phyloP scores from a whole-genome alignment of 345 rosid species.

The Linum usitatissimum region DNA sequence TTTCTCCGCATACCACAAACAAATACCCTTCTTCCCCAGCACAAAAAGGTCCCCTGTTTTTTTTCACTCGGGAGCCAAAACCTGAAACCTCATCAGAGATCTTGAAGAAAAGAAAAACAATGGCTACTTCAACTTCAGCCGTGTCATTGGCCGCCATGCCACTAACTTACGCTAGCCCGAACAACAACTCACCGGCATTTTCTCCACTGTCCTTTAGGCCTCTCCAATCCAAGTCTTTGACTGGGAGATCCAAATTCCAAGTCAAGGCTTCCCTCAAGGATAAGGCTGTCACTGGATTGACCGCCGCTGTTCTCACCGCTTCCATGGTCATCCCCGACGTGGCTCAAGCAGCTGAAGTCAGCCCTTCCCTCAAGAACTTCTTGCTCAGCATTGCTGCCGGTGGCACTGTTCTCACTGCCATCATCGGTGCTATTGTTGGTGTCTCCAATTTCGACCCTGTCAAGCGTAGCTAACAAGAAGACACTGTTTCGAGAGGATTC shows the following conservation, averaged over 20 bases:
- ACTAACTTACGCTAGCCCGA: slow-evolving; percentile 33
- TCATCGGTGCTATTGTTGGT: slow-evolving; percentile 62
- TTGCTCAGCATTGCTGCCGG: slow-evolving; percentile 81
- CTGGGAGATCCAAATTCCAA: slow-evolving; percentile 19
- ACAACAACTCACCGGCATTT: slow-evolving; percentile 32
- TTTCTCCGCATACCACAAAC: slow-evolving; percentile 1
- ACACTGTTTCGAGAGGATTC: not conserved
- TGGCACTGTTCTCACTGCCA: slow-evolving; percentile 43
- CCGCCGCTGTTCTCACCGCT: slow-evolving; percentile 65
- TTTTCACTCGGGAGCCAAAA: not conserved
- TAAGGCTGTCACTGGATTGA: slow-evolving; percentile 58
- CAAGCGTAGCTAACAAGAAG: slow-evolving; percentile 40
- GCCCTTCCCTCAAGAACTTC: slow-evolving; percentile 90
- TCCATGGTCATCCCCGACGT: slow-evolving; percentile 69
- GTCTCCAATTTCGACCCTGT: slow-evolving; percentile 78
- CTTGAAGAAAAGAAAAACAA: not conserved
- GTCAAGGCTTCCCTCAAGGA: slow-evolving; percentile 54
- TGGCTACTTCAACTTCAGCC: slow-evolving; percentile 64
- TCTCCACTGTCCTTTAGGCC: slow-evolving; percentile 33
- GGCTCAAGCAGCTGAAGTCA: slow-evolving; percentile 68
- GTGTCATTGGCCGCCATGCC: slow-evolving; percentile 61
- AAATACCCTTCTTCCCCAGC: slow-evolving; percentile 5
- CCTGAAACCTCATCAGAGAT: not conserved
- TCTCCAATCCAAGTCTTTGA: slow-evolving; percentile 35
- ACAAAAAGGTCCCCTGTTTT: not conserved